A percentile compares a stretch with the other conserved stretches of the same genome.
Evolutionary conservation across 2,329 filamentous ascomycete genomes (phyloP).

Genomic region (Alternaria sp.): DNA sequence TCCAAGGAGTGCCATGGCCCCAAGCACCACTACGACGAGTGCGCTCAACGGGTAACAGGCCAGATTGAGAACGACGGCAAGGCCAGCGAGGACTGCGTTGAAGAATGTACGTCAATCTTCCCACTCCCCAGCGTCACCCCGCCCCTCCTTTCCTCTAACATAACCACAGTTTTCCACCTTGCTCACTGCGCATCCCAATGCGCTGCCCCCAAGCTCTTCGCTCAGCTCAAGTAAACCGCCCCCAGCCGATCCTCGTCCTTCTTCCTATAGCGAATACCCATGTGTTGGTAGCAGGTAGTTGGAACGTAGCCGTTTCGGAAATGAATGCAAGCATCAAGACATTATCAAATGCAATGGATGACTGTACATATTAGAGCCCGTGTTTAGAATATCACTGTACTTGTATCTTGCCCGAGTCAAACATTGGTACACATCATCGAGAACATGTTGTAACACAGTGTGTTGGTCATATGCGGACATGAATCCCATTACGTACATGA

Average conservation of each 20-base stretch:
- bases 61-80: constrained; percentile 75
- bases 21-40: constrained; percentile 99
- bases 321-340: constrained; percentile 35
- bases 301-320: constrained; percentile 25
- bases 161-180: constrained; percentile 87
- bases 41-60: constrained; percentile 87
- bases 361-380: constrained; percentile 48
- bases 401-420: constrained; percentile 26
- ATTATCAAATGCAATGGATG: constrained; percentile 32
- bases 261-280: constrained; percentile 20
- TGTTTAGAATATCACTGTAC: constrained; percentile 51
- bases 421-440: no score
- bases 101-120: constrained; percentile 82
- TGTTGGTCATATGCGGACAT: neutral
- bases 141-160: constrained; percentile 13
- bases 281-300: constrained; percentile 19
- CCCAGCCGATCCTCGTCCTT: constrained; percentile 19
- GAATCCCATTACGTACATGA: neutral
- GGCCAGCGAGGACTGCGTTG: constrained; percentile 94
- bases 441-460: neutral
- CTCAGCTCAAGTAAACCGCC: constrained; percentile 79
- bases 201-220: constrained; percentile 95
- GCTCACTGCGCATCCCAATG: constrained; percentile 93
- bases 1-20: constrained; percentile 82
- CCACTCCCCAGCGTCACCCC: neutral